Evolutionary conservation across 2,329 filamentous ascomycete species (phyloP), one percentile per base, ranked within the genome.

Genomic region (Clonostachys sp.): DNA sequence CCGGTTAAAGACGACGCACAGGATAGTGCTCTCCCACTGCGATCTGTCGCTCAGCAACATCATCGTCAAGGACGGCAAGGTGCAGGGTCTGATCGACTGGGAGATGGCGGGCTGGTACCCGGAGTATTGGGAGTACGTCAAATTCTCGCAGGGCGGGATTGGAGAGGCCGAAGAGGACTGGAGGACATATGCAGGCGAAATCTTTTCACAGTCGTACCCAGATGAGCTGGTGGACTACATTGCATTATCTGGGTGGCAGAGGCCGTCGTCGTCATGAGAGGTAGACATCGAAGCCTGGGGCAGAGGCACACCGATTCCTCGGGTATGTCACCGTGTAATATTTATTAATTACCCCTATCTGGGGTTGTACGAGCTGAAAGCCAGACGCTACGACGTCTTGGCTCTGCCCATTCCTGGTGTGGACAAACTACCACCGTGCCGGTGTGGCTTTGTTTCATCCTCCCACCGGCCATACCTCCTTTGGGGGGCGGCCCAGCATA

Each of bases 41-140:
- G 77, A 81, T 55, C 61, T 81, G 12, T 63, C 61, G 10, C 65
- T 63, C 4, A 52, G 68, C 4, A 78, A 77, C 46, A 73, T 78
- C 33, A 49, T 77, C 5, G 59, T 67, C 3, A 50, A 57, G 3
- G 66, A 63, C 4, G 66, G 66, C 14, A 57, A 41, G 34, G 35
- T 51, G 12, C 35, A 36, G 17, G 36, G 33, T 5, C n/a, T 51
- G 14, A 10, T 50, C 3, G 50, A 51, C 17, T 51, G 45, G 48
- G 50, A 51, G 13, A 16, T 42, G 16, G 41, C 43, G 4, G 44
- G 42, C 48, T 53, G 12, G 47, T 50, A 50, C 24, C 48, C 48
- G 10, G 44, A 46, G 17, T 47, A 47, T 34, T 50, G 48, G 48
- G 48, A 50, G 20, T 65, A 65, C 43, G 54, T 61, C 41, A 63